Evolutionary conservation across 306 rosid species (phyloP), one percentile per base, ranked within the genome.

Genomic region (Ceratonia siliqua): DNA sequence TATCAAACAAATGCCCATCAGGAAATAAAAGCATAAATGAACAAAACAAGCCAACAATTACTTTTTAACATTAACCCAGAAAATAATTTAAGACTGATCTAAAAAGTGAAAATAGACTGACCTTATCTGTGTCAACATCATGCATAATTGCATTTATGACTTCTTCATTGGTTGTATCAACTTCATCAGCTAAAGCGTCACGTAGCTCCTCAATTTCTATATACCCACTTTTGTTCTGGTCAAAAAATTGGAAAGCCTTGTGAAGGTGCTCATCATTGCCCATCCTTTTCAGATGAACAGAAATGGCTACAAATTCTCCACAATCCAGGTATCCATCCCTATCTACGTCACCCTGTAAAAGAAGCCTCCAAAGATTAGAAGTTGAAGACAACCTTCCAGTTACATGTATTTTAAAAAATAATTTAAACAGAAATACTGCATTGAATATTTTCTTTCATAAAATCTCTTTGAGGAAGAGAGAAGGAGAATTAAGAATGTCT

Each of bases 81-180:
- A 9, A 36, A 25, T 6, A 27, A 13, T 6, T 8, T 3, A 66
- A 38, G n/a, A 54, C 2, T 53, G 48, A 70, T 38, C 50, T 55
- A 39, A 46, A 9, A 35, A 20, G 65, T 32, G 38, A 67, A 52
- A 38, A 62, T 13, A 22, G 9, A 66, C 91, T 33, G 35, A 92
- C 99, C 99, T 95, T 92, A 83, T 95, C 98, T 5, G 98, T 87
- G 83, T 95, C 99, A 68, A 95, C 99, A 1, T 95, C 99, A 57
- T 76, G 78, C 84, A 95, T 89, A 70, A 95, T 92, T 72, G 92
- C 97, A 62, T 69, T 79, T 9, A 89, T 68, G 63, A 95, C 92
- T 70, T 94, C 98, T 82, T 95, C 99, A 75, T 63, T 56, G 78
- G 79, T 77, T 38, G 81, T 62, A 28, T 86, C 96, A 62, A 86